phyloP scores from a whole-genome alignment of 148 eudicot species.

The Spergularia marina region DNA sequence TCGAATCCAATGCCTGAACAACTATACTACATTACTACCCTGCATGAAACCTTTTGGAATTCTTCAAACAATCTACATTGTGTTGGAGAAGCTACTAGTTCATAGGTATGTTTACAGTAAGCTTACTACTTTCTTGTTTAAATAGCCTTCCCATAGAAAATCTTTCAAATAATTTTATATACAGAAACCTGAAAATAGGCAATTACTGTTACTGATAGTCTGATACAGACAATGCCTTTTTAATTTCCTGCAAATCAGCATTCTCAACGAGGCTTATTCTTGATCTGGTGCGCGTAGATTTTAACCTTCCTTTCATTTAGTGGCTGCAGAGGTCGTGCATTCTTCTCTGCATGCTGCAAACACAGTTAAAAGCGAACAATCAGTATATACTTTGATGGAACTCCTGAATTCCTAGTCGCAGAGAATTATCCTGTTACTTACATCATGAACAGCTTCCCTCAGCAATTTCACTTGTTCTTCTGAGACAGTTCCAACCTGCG shows the following conservation, averaged over 20 bases:
- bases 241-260: neutral
- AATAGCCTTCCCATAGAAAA: too few species aligned
- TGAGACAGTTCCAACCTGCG: constrained; percentile 52
- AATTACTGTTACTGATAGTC: too few species aligned
- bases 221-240: too few species aligned
- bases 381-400: neutral
- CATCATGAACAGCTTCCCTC: constrained; percentile 59
- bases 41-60: too few species aligned
- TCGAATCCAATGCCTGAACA: too few species aligned
- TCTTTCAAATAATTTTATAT: too few species aligned
- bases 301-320: constrained; percentile 36
- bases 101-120: too few species aligned
- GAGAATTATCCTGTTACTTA: constrained; percentile 25
- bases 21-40: too few species aligned
- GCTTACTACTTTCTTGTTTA: too few species aligned
- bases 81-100: too few species aligned
- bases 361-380: neutral
- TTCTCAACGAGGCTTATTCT: neutral
- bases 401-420: neutral
- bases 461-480: constrained; percentile 40
- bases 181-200: too few species aligned
- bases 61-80: too few species aligned
- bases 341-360: constrained; percentile 47
- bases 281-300: constrained; percentile 18
- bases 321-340: constrained; percentile 61